Conservation (phyloP, 2,329 filamentous ascomycete species). For the Botrytis aclada region DNA sequence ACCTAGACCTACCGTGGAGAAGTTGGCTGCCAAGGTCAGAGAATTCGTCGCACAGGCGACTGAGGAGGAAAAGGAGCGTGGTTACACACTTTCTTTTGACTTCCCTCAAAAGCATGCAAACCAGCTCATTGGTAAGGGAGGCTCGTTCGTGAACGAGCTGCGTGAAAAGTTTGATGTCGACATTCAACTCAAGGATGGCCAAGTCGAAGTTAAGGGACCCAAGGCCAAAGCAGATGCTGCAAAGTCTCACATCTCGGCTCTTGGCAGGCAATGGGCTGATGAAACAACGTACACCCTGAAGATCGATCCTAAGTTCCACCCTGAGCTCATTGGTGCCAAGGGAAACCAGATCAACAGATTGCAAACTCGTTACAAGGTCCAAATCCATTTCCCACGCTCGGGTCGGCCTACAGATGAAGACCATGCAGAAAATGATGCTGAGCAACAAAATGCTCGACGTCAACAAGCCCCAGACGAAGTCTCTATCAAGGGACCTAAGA, state of each 20-base stretch:
- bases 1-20: constrained; percentile 67
- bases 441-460: constrained; percentile 61
- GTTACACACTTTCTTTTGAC: constrained; percentile 80
- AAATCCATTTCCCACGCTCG: constrained; percentile 85
- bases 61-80: constrained; percentile 89
- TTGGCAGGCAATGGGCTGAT: constrained; percentile 83
- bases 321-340: constrained; percentile 85
- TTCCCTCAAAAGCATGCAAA: constrained; percentile 96
- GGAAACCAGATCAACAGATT: constrained; percentile 88
- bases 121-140: constrained; percentile 69
- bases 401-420: constrained; percentile 67
- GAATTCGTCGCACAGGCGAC: constrained; percentile 84
- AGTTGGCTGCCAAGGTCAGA: constrained; percentile 68
- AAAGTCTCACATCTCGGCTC: constrained; percentile 73
- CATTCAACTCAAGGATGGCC: constrained; percentile 89
- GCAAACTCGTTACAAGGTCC: constrained; percentile 87
- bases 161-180: constrained; percentile 67
- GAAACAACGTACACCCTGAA: constrained; percentile 85
- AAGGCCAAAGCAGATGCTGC: constrained; percentile 90
- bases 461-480: constrained; percentile 86
- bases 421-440: constrained; percentile 63
- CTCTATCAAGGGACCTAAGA: constrained; percentile 84
- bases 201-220: constrained; percentile 92
- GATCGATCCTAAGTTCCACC: constrained; percentile 90
- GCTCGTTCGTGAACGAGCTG: constrained; percentile 63